phyloP scores from a whole-genome alignment of 2,329 filamentous ascomycete genomes.

The Aspergillus pseudoterreus region DNA sequence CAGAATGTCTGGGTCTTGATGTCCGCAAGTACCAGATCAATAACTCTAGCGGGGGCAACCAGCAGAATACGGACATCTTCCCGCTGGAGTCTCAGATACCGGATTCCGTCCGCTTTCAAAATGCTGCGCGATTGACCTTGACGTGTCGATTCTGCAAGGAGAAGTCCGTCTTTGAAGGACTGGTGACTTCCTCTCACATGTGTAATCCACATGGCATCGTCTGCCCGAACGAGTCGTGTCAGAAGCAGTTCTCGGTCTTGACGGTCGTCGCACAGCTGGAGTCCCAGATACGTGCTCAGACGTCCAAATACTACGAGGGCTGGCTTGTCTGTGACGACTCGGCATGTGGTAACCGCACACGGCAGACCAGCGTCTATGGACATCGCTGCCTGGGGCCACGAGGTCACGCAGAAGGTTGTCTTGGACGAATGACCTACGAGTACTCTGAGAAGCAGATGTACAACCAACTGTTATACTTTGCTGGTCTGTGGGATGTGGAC shows the following conservation, averaged over 20 bases:
- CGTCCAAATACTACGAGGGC: slow-evolving; percentile 83
- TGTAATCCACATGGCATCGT: slow-evolving; percentile 71
- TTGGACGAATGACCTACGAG: slow-evolving; percentile 84
- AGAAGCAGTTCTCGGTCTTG: slow-evolving; percentile 62
- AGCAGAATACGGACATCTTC: slow-evolving; percentile 67
- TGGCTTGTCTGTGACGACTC: slow-evolving; percentile 89
- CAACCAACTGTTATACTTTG: slow-evolving; percentile 89
- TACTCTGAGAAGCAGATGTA: slow-evolving; percentile 86
- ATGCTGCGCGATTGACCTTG: slow-evolving; percentile 71
- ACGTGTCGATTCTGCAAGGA: slow-evolving; percentile 78
- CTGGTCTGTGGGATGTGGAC: slow-evolving; percentile 83
- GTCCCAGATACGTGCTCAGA: slow-evolving; percentile 71
- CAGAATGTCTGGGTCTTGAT: slow-evolving; percentile 91
- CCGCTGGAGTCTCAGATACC: slow-evolving; percentile 93
- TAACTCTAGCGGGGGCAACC: slow-evolving; percentile 52
- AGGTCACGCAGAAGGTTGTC: slow-evolving; percentile 78
- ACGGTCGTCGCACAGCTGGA: slow-evolving; percentile 85
- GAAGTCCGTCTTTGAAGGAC: slow-evolving; percentile 70
- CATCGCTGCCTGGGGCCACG: slow-evolving; percentile 82
- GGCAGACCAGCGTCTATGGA: slow-evolving; percentile 91
- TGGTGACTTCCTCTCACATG: slow-evolving; percentile 55
- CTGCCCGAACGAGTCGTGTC: slow-evolving; percentile 65
- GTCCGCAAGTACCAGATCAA: slow-evolving; percentile 78
- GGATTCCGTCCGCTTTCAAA: slow-evolving; percentile 82
- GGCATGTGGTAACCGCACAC: slow-evolving; percentile 78